These are phyloP conservation scores for Heimioporus punctisporus DNA, from an alignment of 1,284 basidiomycete species.

Conservation along the genomic window DNA sequence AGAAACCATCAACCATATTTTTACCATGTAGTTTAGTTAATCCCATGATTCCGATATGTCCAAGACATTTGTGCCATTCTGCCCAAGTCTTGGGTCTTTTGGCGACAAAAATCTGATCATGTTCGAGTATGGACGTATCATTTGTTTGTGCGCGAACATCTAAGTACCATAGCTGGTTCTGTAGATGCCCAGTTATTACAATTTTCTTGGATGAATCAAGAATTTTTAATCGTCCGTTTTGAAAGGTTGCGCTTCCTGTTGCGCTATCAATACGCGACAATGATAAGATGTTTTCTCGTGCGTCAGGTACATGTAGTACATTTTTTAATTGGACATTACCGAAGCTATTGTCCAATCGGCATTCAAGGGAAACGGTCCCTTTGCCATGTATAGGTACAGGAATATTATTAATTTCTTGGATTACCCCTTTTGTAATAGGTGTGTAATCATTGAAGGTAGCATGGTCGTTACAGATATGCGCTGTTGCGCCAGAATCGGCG, in stretches of 20 bases:
- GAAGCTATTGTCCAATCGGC: too few relatives aligned
- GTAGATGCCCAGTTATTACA: too few relatives aligned
- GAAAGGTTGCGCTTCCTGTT: too few relatives aligned
- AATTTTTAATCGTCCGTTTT: too few relatives aligned
- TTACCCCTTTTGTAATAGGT: neutral
- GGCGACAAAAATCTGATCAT: neutral
- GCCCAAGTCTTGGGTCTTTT: slow-evolving; percentile 1
- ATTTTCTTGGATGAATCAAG: too few relatives aligned
- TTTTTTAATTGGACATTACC: too few relatives aligned
- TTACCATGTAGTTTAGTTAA: neutral
- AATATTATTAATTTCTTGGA: neutral
- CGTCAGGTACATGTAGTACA: too few relatives aligned
- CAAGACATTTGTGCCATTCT: slow-evolving; percentile 2
- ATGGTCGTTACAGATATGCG: neutral
- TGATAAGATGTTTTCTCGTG: too few relatives aligned
- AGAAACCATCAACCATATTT: neutral
- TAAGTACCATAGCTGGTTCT: too few relatives aligned
- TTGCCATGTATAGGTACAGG: neutral
- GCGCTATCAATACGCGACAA: too few relatives aligned
- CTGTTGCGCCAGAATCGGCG: neutral
- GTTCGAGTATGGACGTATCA: too few relatives aligned
- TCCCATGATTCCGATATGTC: slow-evolving; percentile 1
- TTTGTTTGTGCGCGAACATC: too few relatives aligned
- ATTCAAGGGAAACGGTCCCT: neutral
- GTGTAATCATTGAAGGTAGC: neutral